phyloP scores from a whole-genome alignment of 345 rosid genomes.

The Arabidopsis suecica region DNA sequence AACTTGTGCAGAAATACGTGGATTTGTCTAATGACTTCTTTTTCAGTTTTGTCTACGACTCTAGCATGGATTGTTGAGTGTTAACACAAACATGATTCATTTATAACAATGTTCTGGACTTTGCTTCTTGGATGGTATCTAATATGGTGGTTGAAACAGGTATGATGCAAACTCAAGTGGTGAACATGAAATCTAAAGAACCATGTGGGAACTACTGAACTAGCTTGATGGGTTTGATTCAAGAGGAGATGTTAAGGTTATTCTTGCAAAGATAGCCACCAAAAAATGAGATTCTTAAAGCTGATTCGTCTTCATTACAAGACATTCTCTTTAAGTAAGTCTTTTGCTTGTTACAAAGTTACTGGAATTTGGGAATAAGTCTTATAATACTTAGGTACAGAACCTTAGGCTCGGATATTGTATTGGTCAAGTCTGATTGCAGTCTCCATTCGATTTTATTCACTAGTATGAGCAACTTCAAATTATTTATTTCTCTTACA shows the following conservation, averaged over 20 bases:
- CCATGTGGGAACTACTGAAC: slow-evolving; percentile 93
- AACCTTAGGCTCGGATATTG: no score
- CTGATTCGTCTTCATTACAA: no score
- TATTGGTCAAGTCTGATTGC: no score
- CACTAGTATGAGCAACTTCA: no score
- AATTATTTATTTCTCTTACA: no score
- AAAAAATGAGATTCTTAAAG: no score
- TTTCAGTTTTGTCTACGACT: not conserved
- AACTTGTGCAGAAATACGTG: slow-evolving; percentile 51
- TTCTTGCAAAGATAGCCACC: slow-evolving; percentile 54
- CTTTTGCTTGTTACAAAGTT: no score
- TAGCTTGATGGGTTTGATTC: slow-evolving; percentile 96
- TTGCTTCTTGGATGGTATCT: not conserved
- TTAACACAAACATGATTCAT: not conserved
- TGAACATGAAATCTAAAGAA: slow-evolving; percentile 96
- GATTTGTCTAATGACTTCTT: not conserved
- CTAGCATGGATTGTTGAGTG: not conserved
- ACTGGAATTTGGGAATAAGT: no score
- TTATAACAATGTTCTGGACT: not conserved
- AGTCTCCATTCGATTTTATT: no score
- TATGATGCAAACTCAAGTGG: slow-evolving; percentile 97
- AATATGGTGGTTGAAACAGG: slow-evolving; percentile 43
- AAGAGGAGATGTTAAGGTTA: slow-evolving; percentile 95
- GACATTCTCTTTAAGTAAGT: no score
- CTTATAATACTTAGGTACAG: no score